Evolutionary conservation across 2,329 filamentous ascomycete species (phyloP), one percentile per base, ranked within the genome.

Genomic region (Teratosphaeria zuluensis): DNA sequence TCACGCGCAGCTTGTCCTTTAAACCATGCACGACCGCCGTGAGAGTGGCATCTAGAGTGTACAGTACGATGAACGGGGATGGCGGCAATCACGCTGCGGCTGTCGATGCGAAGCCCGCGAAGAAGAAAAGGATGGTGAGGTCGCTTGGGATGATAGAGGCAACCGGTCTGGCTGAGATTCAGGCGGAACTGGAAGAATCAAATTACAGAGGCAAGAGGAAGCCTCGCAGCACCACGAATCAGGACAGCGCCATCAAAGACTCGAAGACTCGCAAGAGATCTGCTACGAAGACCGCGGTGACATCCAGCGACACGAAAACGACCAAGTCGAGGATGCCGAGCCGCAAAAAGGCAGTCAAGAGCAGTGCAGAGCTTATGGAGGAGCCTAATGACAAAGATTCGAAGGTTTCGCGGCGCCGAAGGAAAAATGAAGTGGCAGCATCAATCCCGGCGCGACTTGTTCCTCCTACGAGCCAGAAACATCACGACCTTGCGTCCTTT

Each of bases 401-500:
- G 16, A 54, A 54, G 56, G 7, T 19, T 8, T 38, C 35, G 21
- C 21, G 46, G 19, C 56, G 21, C 5, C 32, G 21, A 38, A 48
- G 38, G 35, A 33, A 35, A 19, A 30, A 33, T 35, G 51, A 51
- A 42, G 42, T 24, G 53, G 53, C 54, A 16, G 51, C 53, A 14
- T 31, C 42, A 52, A 58, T 61, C 48, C 46, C 59, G 3, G 69
- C 66, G 9, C 48, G 72, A 71, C 42, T 73, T 71, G 52, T 58
- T 24, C 57, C 56, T 38, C 57, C 57, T 7, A 51, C n/a, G 30
- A n/a, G 24, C 11, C 16, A 59, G 19, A 72, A 82, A 53, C 89
- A 92, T 70, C 75, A 83, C 63, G 81, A 87, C 66, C 77, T 90
- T 3, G 64, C 76, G 1, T 82, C 84, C 0, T 92, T 90, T 70